Percentiles rank a stretch among this genome's conserved stretches.
Conservation (phyloP, 2,329 filamentous ascomycete genomes). For the Didymella lethalis region DNA sequence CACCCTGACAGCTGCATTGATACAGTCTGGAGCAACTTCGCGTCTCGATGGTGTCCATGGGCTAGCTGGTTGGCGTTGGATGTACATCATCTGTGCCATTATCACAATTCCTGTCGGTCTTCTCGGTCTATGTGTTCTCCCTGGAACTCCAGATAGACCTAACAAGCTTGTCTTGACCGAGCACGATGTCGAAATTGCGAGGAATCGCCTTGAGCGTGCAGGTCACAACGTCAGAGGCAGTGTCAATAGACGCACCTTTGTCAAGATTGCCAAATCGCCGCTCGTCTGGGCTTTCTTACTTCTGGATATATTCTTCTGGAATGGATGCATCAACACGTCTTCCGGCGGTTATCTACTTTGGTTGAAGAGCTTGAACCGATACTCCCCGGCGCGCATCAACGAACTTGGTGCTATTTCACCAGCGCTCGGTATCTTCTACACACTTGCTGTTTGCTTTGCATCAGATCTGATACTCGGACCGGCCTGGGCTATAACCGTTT, state of each 20-base stretch:
- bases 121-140: conserved; percentile 60
- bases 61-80: conserved; percentile 47
- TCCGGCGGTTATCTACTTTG: conserved; percentile 64
- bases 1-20: conserved; percentile 61
- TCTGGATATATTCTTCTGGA: conserved; percentile 66
- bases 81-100: conserved; percentile 53
- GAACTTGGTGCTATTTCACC: conserved; percentile 62
- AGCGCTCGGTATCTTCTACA: neutral
- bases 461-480: neutral
- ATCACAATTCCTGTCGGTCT: conserved; percentile 65
- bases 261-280: conserved; percentile 46
- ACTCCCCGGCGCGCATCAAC: conserved; percentile 58
- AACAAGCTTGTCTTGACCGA: conserved; percentile 59
- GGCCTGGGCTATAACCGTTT: neutral
- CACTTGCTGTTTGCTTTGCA: neutral
- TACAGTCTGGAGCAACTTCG: conserved; percentile 48
- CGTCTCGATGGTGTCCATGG: conserved; percentile 66
- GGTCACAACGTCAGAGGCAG: conserved; percentile 49
- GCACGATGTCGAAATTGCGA: conserved; percentile 57
- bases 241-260: conserved; percentile 31
- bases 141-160: conserved; percentile 60
- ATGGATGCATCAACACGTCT: conserved; percentile 38
- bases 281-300: conserved; percentile 62
- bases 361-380: conserved; percentile 64
- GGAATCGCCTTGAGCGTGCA: conserved; percentile 55